Evolutionary conservation across 805 yeast genomes (phyloP).

Genomic region (Ogataea nakhonphanomensis): DNA sequence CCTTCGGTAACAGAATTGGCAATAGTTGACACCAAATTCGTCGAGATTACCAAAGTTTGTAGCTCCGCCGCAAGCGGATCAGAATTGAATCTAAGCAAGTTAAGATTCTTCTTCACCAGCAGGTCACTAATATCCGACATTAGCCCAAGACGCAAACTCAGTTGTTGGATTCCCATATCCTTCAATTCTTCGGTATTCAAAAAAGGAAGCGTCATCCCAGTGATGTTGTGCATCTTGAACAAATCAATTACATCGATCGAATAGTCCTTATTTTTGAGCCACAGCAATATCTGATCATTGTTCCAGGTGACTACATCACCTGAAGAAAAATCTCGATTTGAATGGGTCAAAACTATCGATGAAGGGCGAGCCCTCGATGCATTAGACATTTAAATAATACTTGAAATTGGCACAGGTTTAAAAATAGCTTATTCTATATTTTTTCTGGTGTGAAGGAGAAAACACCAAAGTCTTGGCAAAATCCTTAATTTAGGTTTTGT

Average conservation of each 20-base stretch:
- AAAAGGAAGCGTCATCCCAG: conserved; percentile 69
- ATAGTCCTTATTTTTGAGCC: conserved; percentile 28
- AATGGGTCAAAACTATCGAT: conserved; percentile 18
- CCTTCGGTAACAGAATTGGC: conserved; percentile 25
- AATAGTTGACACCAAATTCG: conserved; percentile 21
- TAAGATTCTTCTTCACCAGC: conserved; percentile 33
- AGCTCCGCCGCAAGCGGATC: conserved; percentile 27
- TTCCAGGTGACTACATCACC: conserved; percentile 29
- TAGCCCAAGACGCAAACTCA: conserved; percentile 56
- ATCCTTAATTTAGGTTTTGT: conserved; percentile 9
- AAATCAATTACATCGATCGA: conserved; percentile 24
- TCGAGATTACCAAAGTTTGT: conserved; percentile 25
- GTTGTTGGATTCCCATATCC: conserved; percentile 61
- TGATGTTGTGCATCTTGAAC: conserved; percentile 58
- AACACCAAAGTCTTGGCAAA: background rate
- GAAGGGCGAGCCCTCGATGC: conserved; percentile 14
- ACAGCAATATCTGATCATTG: conserved; percentile 30
- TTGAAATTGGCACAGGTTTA: background rate
- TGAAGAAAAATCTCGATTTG: conserved; percentile 15
- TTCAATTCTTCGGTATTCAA: conserved; percentile 66
- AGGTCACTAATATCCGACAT: conserved; percentile 59
- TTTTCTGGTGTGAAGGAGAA: background rate
- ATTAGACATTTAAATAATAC: conserved; percentile 6
- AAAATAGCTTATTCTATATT: background rate
- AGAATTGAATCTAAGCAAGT: conserved; percentile 14